Percentiles rank a stretch among this genome's conserved stretches.
Evolutionary conservation across 2,329 filamentous ascomycete species (phyloP).

Genomic region (Cordyceps fumosorosea): DNA sequence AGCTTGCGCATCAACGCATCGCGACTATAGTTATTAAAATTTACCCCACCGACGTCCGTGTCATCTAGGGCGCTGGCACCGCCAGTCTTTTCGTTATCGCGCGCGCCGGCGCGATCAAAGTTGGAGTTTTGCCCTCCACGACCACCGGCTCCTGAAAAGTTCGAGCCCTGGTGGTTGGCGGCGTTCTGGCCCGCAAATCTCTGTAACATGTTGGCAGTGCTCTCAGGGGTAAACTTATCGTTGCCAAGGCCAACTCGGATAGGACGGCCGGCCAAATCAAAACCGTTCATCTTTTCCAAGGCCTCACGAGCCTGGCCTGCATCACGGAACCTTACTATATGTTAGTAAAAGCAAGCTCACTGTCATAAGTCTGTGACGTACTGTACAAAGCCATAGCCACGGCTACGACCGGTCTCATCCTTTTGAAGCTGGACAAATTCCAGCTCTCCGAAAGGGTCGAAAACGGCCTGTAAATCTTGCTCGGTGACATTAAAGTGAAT

Average conservation of each 20-base stretch:
- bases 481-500: constrained; percentile 99
- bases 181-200: constrained; percentile 75
- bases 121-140: constrained; percentile 78
- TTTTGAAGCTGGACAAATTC: constrained; percentile 98
- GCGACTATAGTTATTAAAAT: constrained; percentile 99
- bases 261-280: constrained; percentile 92
- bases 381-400: constrained; percentile 98
- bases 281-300: constrained; percentile 98
- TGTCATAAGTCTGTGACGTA: constrained; percentile 29
- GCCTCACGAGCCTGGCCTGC: constrained; percentile 88
- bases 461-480: constrained; percentile 89
- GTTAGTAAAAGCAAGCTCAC: constrained; percentile 26
- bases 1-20: constrained; percentile 98
- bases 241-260: constrained; percentile 99
- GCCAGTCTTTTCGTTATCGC: constrained; percentile 83
- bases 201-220: constrained; percentile 85
- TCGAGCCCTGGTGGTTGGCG: constrained; percentile 76
- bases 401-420: constrained; percentile 82
- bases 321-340: constrained; percentile 66
- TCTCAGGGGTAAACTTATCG: constrained; percentile 99
- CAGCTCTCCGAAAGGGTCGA: constrained; percentile 94
- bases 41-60: constrained; percentile 94
- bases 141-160: constrained; percentile 84
- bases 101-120: constrained; percentile 85
- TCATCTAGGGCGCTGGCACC: constrained; percentile 94